A percentile compares a stretch with the other conserved stretches of the same genome.
Conservation (phyloP, 805 yeast genomes). For the Nakazawaea ishiwadae region DNA sequence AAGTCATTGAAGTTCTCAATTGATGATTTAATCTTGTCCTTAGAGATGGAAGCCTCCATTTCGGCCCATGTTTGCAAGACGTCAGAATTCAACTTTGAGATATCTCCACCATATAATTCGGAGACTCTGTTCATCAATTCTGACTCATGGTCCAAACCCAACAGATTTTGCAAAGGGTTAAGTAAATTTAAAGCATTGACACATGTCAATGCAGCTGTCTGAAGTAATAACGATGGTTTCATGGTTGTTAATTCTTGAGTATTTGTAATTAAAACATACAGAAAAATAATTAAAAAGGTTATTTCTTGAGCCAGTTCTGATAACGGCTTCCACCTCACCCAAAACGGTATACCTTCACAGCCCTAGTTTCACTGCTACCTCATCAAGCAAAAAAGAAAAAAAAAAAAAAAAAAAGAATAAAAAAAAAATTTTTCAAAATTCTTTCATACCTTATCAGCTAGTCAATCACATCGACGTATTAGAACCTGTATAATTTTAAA, state of each 20-base stretch:
- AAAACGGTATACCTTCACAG: too few relatives aligned
- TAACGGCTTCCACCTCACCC: too few relatives aligned
- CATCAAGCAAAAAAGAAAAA: too few relatives aligned
- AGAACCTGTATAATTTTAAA: neutral
- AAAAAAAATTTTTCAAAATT: too few relatives aligned
- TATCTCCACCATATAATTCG: constrained; percentile 9
- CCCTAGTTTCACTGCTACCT: too few relatives aligned
- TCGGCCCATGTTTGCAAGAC: constrained; percentile 26
- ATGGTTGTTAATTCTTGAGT: too few relatives aligned
- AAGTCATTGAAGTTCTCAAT: constrained; percentile 8
- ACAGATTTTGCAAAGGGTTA: constrained; percentile 3
- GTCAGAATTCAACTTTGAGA: constrained; percentile 22
- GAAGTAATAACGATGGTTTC: too few relatives aligned
- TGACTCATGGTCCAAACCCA: neutral
- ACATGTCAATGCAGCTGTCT: neutral
- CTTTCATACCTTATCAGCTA: neutral
- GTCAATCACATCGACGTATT: neutral
- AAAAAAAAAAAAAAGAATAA: too few relatives aligned
- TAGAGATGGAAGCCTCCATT: constrained; percentile 24
- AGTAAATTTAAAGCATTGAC: neutral
- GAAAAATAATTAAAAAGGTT: too few relatives aligned
- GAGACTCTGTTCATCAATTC: constrained; percentile 5
- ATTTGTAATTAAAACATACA: too few relatives aligned
- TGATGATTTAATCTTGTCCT: constrained; percentile 7
- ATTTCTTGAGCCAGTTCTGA: too few relatives aligned